phyloP scores from a whole-genome alignment of 2,329 filamentous ascomycete species.

The Colletotrichum filicis region DNA sequence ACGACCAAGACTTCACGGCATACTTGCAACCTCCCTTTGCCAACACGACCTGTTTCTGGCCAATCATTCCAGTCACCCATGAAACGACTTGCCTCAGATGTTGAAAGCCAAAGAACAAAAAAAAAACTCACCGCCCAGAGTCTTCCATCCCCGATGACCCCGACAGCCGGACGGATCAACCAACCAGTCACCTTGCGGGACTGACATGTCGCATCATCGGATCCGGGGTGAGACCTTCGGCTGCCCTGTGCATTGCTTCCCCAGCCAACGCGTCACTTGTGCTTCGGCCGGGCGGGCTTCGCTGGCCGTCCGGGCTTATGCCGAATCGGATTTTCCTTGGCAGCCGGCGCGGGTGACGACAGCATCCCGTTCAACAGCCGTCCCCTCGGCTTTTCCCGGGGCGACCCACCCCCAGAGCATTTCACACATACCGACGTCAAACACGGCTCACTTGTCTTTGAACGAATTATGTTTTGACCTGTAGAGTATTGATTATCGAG shows the following conservation, averaged over 20 bases:
- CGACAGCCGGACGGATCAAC: slow-evolving; percentile 26
- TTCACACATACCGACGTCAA: neutral
- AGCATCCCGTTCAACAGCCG: slow-evolving; percentile 5
- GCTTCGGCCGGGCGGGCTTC: neutral
- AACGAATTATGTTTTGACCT: neutral
- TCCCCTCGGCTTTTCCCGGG: neutral
- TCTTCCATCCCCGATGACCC: slow-evolving; percentile 10
- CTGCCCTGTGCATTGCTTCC: slow-evolving; percentile 19
- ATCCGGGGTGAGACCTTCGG: slow-evolving; percentile 20
- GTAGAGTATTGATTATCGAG: neutral
- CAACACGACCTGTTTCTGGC: neutral
- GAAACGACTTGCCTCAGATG: slow-evolving; percentile 22
- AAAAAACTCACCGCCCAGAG: neutral
- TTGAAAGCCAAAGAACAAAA: slow-evolving; percentile 5
- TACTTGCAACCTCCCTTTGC: neutral
- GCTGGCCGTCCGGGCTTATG: slow-evolving; percentile 7
- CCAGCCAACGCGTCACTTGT: neutral
- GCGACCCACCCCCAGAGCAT: neutral
- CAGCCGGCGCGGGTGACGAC: neutral
- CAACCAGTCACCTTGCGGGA: slow-evolving; percentile 23
- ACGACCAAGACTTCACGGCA: neutral
- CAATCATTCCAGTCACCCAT: neutral
- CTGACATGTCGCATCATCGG: slow-evolving; percentile 31
- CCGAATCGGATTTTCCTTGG: slow-evolving; percentile 11
- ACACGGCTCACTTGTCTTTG: neutral